Percentiles rank a stretch among this genome's conserved stretches.
phyloP scores from a whole-genome alignment of 2,329 filamentous ascomycete genomes.

The Xylariaceae sp. region DNA sequence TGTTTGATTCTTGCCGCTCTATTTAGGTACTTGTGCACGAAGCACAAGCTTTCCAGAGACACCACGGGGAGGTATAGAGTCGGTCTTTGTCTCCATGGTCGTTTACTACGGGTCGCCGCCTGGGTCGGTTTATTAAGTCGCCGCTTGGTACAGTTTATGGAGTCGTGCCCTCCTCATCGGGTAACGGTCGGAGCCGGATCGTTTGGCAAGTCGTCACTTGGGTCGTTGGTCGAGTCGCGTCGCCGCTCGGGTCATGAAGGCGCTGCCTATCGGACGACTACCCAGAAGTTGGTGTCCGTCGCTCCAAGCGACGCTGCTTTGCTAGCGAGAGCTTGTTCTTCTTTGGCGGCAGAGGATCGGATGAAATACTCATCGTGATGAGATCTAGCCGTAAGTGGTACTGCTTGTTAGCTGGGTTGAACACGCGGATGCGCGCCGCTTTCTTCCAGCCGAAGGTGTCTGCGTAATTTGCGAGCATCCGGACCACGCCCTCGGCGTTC shows the following conservation, averaged over 20 bases:
- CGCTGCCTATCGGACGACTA: not conserved
- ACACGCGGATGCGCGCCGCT: not conserved
- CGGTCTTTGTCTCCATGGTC: not conserved
- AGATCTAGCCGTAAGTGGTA: not conserved
- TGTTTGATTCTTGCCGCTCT: not conserved
- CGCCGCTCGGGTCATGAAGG: not conserved
- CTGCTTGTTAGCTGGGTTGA: not conserved
- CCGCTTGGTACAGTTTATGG: not conserved
- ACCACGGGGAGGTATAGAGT: not conserved
- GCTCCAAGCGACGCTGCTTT: too few relatives aligned
- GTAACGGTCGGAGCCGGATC: not conserved
- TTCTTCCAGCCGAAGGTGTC: not conserved
- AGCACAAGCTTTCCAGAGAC: not conserved
- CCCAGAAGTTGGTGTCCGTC: not conserved
- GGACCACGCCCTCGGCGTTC: not conserved
- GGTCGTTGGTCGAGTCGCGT: not conserved
- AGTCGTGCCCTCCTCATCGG: not conserved
- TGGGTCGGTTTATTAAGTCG: not conserved
- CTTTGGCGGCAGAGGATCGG: not conserved
- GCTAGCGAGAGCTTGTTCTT: not conserved
- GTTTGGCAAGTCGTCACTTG: not conserved
- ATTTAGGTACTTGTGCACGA: not conserved
- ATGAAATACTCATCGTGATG: too few relatives aligned
- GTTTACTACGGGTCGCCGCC: not conserved
- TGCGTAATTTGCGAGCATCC: not conserved